These are phyloP conservation scores for Hyphopichia wangnamkhiaoensis DNA, from an alignment of 1,139 yeast genomes.

Conservation along the genomic window DNA sequence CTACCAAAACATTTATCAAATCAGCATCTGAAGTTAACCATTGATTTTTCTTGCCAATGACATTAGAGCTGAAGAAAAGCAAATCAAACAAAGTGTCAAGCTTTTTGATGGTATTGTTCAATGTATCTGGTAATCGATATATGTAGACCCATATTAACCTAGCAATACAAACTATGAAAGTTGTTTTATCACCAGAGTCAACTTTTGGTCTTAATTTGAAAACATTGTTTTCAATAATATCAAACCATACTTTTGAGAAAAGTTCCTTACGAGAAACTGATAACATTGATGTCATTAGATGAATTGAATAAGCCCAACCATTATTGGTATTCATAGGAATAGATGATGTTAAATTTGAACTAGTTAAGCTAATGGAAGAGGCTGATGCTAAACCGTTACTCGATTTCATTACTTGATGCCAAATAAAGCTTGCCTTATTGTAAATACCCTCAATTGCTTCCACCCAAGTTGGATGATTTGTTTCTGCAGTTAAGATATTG, in stretches of 20 bases:
- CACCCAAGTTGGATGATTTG: conserved; percentile 94
- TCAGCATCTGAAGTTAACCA: conserved; percentile 67
- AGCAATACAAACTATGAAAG: conserved; percentile 65
- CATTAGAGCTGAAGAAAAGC: conserved; percentile 48
- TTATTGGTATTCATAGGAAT: conserved; percentile 23
- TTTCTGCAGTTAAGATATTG: conserved; percentile 86
- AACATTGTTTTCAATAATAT: conserved; percentile 55
- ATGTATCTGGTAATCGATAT: conserved; percentile 82
- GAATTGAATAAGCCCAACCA: conserved; percentile 74
- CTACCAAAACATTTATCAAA: conserved; percentile 66
- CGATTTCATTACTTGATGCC: conserved; percentile 25
- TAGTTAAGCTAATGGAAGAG: conserved; percentile 1
- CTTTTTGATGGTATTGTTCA: conserved; percentile 76
- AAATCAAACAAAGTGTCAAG: conserved; percentile 53
- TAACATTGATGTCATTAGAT: conserved; percentile 69
- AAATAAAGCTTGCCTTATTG: conserved; percentile 45
- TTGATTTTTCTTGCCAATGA: conserved; percentile 60
- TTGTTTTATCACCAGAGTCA: conserved; percentile 58
- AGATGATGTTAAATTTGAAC: conserved; percentile 3
- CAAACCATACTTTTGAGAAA: conserved; percentile 75
- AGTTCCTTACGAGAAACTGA: conserved; percentile 81
- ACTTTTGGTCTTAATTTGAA: conserved; percentile 40
- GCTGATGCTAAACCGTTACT: conserved; percentile 7
- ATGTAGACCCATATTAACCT: conserved; percentile 87
- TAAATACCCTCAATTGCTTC: conserved; percentile 70